Base-by-base conservation (phyloP, 2,329 filamentous ascomycete genomes). In the Calonectria hongkongensis region DNA sequence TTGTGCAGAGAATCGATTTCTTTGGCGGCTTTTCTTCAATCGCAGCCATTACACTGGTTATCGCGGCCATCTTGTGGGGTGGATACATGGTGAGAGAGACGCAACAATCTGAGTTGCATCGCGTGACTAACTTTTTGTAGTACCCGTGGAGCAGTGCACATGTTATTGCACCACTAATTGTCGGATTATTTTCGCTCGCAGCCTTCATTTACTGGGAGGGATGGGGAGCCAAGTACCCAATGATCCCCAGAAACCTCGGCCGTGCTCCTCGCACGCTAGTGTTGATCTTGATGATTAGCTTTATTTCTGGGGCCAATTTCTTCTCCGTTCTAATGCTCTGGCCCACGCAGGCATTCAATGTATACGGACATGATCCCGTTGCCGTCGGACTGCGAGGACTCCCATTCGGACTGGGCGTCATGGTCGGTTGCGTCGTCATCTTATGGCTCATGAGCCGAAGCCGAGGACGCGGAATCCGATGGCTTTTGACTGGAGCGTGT, bases 331-430 rank as follows among this genome's bases (percentile, higher is more conserved):
- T 58, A 33, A 58, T 58, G 54, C 30, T 58, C n/a, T 58, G 54
- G 54, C 54, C 54, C 36, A 58, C 54, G 4, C 54, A 58, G 41
- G 54, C 54, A 21, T 58, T 58, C n/a, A 58, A 58, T 10, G 54
- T 58, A 9, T 58, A 58, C 6, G 54, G 54, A 1, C 54, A 58
- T 27, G 54, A 58, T 21, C 54, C 54, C 33, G 54, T 58, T 33
- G 33, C 33, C 9, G 54, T 58, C 13, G 54, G 54, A 39, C 33
- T 58, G 33, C 54, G 54, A 16, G 54, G 54, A 10, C 18, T 58
- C 33, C 54, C 54, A 25, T 58, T 58, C 13, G 54, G 54, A 3
- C 33, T 58, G 4, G 54, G 54, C 21, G 54, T 58, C 33, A 58
- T 58, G 54, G 54, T 58, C 36, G 54, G 54, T n/a, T 58, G 54